A percentile compares a stretch with the other conserved stretches of the same genome.
These are phyloP conservation scores for Austroboletus sp. DNA, from an alignment of 1,284 basidiomycete genomes.

Conservation along the genomic window DNA sequence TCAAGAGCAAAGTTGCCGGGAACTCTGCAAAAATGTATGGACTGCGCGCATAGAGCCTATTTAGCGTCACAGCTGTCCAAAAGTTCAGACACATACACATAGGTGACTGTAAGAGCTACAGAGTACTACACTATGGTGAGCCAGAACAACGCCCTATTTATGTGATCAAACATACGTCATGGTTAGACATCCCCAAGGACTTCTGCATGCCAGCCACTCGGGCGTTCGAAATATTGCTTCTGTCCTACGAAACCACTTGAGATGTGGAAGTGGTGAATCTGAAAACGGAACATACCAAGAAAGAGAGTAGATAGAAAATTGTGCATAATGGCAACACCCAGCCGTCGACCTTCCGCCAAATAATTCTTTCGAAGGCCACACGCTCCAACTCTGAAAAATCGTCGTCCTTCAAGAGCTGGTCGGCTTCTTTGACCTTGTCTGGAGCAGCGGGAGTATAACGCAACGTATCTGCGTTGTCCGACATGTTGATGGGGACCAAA, in stretches of 20 bases:
- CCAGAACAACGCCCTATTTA: not conserved
- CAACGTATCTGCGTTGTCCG: conserved; percentile 4
- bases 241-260: conserved; percentile 16
- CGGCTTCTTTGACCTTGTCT: conserved; percentile 10
- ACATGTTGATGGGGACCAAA: not conserved
- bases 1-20: conserved; percentile 53
- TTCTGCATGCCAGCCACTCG: conserved; percentile 52
- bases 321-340: conserved; percentile 44
- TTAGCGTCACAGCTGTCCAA: not conserved
- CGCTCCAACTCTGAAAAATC: conserved; percentile 16
- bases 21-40: conserved; percentile 57
- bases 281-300: conserved; percentile 36
- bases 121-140: conserved; percentile 35
- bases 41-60: conserved; percentile 21
- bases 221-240: conserved; percentile 55
- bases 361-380: conserved; percentile 29
- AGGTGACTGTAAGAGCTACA: conserved; percentile 48
- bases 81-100: conserved; percentile 34
- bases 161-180: conserved; percentile 30
- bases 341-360: conserved; percentile 47
- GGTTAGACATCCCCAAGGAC: conserved; percentile 46
- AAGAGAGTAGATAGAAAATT: conserved; percentile 47
- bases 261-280: not conserved
- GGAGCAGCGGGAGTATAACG: not conserved
- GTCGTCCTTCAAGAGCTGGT: conserved; percentile 1